Percentiles rank a stretch among this genome's conserved stretches.
Conservation (phyloP, 169 alveolate genomes). For the Plasmodium reichenowi region DNA sequence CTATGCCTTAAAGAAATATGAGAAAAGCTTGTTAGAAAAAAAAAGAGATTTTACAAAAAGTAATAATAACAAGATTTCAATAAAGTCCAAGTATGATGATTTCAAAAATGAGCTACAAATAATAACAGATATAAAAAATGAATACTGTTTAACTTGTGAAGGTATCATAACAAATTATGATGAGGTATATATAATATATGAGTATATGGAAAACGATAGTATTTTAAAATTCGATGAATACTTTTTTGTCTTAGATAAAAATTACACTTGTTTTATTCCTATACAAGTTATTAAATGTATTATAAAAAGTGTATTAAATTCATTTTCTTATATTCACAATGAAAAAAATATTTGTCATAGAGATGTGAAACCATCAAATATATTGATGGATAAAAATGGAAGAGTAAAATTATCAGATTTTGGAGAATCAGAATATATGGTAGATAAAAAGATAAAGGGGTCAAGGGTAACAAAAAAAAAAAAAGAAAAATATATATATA, state of each 20-base stretch:
- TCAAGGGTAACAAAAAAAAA: constrained; percentile 19
- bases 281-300: constrained; percentile 53
- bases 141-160: constrained; percentile 47
- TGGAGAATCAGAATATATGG: constrained; percentile 81
- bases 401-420: constrained; percentile 89
- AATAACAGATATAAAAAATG: constrained; percentile 60
- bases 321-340: constrained; percentile 33
- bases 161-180: constrained; percentile 44
- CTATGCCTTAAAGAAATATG: constrained; percentile 45
- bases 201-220: constrained; percentile 59
- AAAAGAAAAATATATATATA: neutral
- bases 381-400: constrained; percentile 87
- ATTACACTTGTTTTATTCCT: constrained; percentile 40
- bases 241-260: constrained; percentile 43
- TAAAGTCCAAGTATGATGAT: constrained; percentile 54
- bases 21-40: constrained; percentile 21
- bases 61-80: neutral
- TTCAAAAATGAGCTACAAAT: constrained; percentile 53
- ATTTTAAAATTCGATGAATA: constrained; percentile 25
- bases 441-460: constrained; percentile 22
- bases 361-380: constrained; percentile 92
- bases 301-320: constrained; percentile 31
- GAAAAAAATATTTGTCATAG: constrained; percentile 88
- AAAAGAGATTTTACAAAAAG: constrained; percentile 41
- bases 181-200: constrained; percentile 44